phyloP scores from a whole-genome alignment of 2,329 filamentous ascomycete genomes.

The Beauveria pseudobassiana region DNA sequence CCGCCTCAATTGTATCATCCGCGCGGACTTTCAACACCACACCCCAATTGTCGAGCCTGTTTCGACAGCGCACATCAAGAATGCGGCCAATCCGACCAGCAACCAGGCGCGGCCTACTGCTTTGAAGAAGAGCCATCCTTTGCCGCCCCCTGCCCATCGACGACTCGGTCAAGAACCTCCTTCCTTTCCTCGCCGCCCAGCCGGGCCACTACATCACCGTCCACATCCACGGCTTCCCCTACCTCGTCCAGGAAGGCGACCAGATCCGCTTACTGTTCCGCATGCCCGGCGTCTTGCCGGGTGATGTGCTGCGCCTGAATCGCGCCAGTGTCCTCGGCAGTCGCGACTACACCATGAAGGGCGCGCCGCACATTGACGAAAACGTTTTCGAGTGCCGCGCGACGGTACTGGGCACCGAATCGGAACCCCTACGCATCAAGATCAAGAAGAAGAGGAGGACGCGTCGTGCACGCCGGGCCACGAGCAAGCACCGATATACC shows the following conservation, averaged over 20 bases:
- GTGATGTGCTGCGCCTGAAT: slow-evolving; percentile 82
- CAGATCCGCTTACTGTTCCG: slow-evolving; percentile 69
- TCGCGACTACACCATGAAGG: slow-evolving; percentile 84
- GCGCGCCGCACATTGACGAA: slow-evolving; percentile 74
- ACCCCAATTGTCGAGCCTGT: slow-evolving; percentile 40
- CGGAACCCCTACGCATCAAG: slow-evolving; percentile 68
- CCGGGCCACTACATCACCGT: slow-evolving; percentile 70
- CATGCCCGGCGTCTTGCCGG: slow-evolving; percentile 68
- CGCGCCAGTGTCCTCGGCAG: slow-evolving; percentile 76
- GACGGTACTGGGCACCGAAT: slow-evolving; percentile 76
- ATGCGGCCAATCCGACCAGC: slow-evolving; percentile 29
- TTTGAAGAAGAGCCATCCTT: slow-evolving; percentile 33
- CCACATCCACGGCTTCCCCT: slow-evolving; percentile 72
- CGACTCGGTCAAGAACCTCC: slow-evolving; percentile 50
- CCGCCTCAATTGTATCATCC: slow-evolving; percentile 40
- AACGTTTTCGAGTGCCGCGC: slow-evolving; percentile 78
- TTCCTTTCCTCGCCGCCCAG: slow-evolving; percentile 66
- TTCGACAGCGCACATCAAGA: slow-evolving; percentile 24
- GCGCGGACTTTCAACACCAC: slow-evolving; percentile 39
- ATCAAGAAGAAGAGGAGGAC: slow-evolving; percentile 77
- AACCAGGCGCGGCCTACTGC: slow-evolving; percentile 27
- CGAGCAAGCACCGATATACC: slow-evolving; percentile 88
- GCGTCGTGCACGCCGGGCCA: slow-evolving; percentile 64
- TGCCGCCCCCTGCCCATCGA: slow-evolving; percentile 35
- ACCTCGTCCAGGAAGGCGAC: slow-evolving; percentile 73